A percentile compares a stretch with the other conserved stretches of the same genome.
Evolutionary conservation across 768 basidiomycete genomes (phyloP).

Genomic region (Polyporus arcularius): DNA sequence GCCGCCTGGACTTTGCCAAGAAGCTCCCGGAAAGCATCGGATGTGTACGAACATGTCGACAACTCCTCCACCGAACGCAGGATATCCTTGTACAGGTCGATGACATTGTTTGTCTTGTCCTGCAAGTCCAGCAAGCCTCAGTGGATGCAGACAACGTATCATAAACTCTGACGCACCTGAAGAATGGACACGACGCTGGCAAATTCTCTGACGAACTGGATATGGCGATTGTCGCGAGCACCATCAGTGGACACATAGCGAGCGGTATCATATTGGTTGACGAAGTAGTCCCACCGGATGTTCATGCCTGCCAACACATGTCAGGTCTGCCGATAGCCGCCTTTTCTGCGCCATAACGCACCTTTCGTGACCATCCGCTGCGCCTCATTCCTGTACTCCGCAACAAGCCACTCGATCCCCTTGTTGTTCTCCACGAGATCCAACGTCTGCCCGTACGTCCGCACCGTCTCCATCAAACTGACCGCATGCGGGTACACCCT

Average conservation of each 20-base stretch:
- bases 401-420: conserved; percentile 92
- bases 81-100: conserved; percentile 89
- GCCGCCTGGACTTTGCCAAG: conserved; percentile 82
- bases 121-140: conserved; percentile 28
- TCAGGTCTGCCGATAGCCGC: too few relatives aligned
- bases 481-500: conserved; percentile 98
- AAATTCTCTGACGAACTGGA: conserved; percentile 94
- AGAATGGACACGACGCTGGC: conserved; percentile 90
- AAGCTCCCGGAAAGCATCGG: conserved; percentile 79
- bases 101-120: conserved; percentile 94
- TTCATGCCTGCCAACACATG: conserved; percentile 68
- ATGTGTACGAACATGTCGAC: conserved; percentile 80
- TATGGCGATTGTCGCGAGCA: conserved; percentile 82
- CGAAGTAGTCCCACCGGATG: conserved; percentile 96
- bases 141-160: not conserved
- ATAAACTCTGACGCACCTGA: conserved; percentile 53
- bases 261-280: conserved; percentile 88
- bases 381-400: conserved; percentile 90
- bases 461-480: conserved; percentile 97
- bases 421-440: conserved; percentile 89
- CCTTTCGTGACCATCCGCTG: conserved; percentile 93
- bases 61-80: conserved; percentile 84
- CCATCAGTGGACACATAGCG: conserved; percentile 76
- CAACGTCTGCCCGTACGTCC: conserved; percentile 94
- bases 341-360: conserved; percentile 33